phyloP scores from a whole-genome alignment of 495 filamentous ascomycete species.

The Aspergillus haitiensis region DNA sequence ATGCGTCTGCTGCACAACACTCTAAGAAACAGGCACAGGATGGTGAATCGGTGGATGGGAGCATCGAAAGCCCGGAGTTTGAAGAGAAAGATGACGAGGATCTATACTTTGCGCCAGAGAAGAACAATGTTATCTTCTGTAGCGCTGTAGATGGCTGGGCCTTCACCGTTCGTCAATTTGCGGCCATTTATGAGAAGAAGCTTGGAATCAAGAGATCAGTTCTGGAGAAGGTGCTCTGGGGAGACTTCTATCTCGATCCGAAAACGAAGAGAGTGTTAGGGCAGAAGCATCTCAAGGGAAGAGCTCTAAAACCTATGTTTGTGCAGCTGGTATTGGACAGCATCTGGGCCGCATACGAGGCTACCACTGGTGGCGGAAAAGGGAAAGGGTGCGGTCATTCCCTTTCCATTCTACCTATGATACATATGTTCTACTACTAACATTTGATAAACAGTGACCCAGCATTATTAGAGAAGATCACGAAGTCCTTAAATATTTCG shows the following conservation, averaged over 20 bases:
- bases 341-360: conserved; percentile 95
- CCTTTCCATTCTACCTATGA: conserved; percentile 17
- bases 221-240: conserved; percentile 95
- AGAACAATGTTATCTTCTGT: conserved; percentile 98
- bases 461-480: conserved; percentile 85
- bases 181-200: conserved; percentile 91
- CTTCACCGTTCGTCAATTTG: conserved; percentile 94
- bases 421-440: conserved; percentile 30
- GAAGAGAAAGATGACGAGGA: conserved; percentile 96
- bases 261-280: conserved; percentile 93
- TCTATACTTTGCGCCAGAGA: conserved; percentile 96
- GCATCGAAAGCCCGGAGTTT: conserved; percentile 57
- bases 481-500: conserved; percentile 81
- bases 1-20: conserved; percentile 47
- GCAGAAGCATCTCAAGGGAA: conserved; percentile 88
- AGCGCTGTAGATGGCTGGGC: conserved; percentile 98
- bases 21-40: conserved; percentile 44
- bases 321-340: conserved; percentile 95
- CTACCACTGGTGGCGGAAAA: conserved; percentile 76
- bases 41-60: conserved; percentile 48
- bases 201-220: conserved; percentile 89
- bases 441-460: conserved; percentile 59
- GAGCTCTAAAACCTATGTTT: conserved; percentile 93
- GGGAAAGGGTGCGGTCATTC: conserved; percentile 68
- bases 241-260: conserved; percentile 93